These are phyloP conservation scores for Periconia sp. DNA, from an alignment of 2,329 filamentous ascomycete genomes.

Conservation along the genomic window DNA sequence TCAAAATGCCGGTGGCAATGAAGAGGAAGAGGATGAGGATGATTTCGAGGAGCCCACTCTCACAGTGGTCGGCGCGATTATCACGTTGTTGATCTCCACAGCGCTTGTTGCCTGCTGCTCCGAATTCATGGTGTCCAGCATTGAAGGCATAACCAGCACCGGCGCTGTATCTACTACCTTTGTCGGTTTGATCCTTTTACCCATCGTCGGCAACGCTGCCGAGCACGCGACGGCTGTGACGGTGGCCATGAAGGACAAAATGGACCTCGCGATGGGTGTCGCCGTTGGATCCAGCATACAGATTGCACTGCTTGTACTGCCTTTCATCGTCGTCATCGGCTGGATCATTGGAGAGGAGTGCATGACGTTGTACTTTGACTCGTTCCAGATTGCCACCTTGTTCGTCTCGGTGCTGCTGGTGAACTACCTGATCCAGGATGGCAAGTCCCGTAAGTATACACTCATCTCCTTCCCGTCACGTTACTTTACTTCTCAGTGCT, in stretches of 20 bases:
- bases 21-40: conserved; percentile 51
- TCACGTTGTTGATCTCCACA: conserved; percentile 71
- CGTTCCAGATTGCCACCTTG: conserved; percentile 75
- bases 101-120: conserved; percentile 78
- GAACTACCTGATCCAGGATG: conserved; percentile 65
- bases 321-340: conserved; percentile 61
- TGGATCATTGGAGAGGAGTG: conserved; percentile 61
- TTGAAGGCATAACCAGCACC: conserved; percentile 55
- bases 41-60: conserved; percentile 78
- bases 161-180: conserved; percentile 60
- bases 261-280: conserved; percentile 68
- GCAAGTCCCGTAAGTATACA: conserved; percentile 50
- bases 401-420: conserved; percentile 60
- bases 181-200: conserved; percentile 64
- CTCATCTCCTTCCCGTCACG: not conserved
- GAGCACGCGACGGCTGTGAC: conserved; percentile 67
- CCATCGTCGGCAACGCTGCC: conserved; percentile 67
- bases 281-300: conserved; percentile 68
- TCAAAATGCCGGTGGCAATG: conserved; percentile 33
- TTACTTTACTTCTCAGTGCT: not conserved
- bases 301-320: conserved; percentile 64
- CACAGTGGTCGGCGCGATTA: conserved; percentile 69
- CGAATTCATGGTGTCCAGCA: conserved; percentile 65
- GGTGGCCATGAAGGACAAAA: conserved; percentile 66
- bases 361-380: conserved; percentile 81